These are phyloP conservation scores for Mesembryanthemum crystallinum DNA, from an alignment of 148 eudicot genomes.

Conservation along the genomic window DNA sequence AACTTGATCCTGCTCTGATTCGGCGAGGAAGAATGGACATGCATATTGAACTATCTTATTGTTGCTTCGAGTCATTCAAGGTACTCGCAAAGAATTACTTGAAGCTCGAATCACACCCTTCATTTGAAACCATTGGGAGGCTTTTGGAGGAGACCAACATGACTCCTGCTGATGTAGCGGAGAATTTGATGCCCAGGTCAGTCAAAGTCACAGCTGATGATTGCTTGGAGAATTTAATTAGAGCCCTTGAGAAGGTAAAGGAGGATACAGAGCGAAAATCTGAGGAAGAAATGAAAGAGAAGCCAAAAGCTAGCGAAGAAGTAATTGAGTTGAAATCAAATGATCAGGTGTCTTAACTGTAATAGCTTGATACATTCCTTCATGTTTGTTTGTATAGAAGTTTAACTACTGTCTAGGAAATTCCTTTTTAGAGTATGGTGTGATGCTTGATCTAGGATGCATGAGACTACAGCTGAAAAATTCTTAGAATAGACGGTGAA, in stretches of 20 bases:
- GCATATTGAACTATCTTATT: neutral
- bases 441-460: too few species aligned
- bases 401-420: too few species aligned
- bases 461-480: too few species aligned
- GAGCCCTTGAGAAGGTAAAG: neutral
- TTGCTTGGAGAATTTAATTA: neutral
- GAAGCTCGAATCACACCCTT: neutral
- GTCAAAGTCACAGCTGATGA: neutral
- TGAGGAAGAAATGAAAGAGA: neutral
- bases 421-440: too few species aligned
- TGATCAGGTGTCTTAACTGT: too few species aligned
- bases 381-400: too few species aligned
- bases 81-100: neutral
- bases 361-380: too few species aligned
- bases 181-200: neutral
- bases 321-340: too few species aligned
- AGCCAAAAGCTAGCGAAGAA: too few species aligned
- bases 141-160: neutral
- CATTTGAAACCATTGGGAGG: neutral
- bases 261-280: neutral
- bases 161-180: neutral
- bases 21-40: neutral
- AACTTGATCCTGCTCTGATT: neutral
- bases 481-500: too few species aligned
- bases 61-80: neutral